A percentile compares a stretch with the other conserved stretches of the same genome.
These are phyloP conservation scores for Austropuccinia psidii DNA, from an alignment of 1,284 basidiomycete species.

Conservation along the genomic window DNA sequence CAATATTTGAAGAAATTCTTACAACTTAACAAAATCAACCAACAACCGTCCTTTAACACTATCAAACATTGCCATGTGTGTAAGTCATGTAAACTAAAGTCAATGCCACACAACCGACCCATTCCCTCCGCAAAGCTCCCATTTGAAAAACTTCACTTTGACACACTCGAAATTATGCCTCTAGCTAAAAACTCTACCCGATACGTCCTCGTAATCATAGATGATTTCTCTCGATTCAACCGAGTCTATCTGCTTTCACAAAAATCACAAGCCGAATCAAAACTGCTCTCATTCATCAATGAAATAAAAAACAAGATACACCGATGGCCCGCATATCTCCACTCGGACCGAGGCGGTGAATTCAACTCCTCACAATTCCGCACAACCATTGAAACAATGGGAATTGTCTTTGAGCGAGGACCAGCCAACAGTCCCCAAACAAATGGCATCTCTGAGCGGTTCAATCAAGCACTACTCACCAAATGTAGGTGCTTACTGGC, in stretches of 20 bases:
- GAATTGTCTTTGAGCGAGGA: neutral
- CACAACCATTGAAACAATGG: neutral
- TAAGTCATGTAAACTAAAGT: neutral
- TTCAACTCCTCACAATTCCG: neutral
- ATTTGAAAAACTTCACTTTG: neutral
- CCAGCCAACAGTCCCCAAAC: conserved; percentile 2
- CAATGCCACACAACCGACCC: neutral
- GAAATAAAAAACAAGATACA: neutral
- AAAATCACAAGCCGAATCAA: neutral
- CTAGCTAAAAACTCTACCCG: neutral
- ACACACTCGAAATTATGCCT: conserved; percentile 1
- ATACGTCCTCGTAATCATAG: neutral
- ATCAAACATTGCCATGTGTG: neutral
- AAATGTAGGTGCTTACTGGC: no score
- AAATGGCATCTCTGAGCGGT: neutral
- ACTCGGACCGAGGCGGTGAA: neutral
- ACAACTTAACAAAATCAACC: no score
- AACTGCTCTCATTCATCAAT: neutral
- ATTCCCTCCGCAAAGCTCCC: neutral
- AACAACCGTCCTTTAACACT: no score
- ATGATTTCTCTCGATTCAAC: conserved; percentile 11
- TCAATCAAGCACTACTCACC: conserved; percentile 5
- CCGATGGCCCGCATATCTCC: neutral
- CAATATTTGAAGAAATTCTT: no score
- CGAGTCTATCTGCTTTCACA: neutral